Evolutionary conservation across 1,139 yeast species (phyloP).

Genomic region (Candida dubliniensis): DNA sequence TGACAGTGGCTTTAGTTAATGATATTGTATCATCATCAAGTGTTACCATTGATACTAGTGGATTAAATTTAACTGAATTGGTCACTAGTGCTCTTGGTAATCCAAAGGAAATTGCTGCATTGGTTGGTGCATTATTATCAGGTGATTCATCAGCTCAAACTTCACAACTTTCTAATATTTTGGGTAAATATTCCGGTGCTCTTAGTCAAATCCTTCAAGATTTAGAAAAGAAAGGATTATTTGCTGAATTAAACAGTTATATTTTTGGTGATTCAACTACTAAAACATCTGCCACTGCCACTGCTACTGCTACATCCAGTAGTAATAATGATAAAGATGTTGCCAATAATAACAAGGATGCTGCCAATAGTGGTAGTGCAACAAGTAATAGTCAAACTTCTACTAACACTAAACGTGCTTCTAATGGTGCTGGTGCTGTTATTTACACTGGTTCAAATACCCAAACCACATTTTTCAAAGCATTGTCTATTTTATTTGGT

Average conservation of each 20-base stretch:
- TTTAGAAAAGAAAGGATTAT: conserved; percentile 41
- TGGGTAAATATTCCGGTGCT: conserved; percentile 36
- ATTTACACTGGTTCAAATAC: conserved; percentile 10
- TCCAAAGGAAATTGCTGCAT: conserved; percentile 23
- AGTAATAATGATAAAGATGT: conserved; percentile 5
- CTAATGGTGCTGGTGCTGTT: conserved; percentile 14
- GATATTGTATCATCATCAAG: conserved; percentile 31
- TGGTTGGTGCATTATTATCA: conserved; percentile 26
- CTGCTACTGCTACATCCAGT: background rate
- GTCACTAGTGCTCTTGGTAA: conserved; percentile 26
- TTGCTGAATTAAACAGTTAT: conserved; percentile 38
- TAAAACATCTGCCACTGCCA: conserved; percentile 10
- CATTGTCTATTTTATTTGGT: conserved; percentile 21
- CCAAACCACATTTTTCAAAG: conserved; percentile 16
- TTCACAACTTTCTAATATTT: conserved; percentile 5
- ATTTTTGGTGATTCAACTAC: conserved; percentile 31
- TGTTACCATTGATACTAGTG: conserved; percentile 21
- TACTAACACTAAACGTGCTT: conserved; percentile 9
- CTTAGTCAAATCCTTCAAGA: conserved; percentile 30
- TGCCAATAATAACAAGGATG: conserved; percentile 9
- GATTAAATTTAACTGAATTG: conserved; percentile 30
- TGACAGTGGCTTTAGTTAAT: conserved; percentile 32
- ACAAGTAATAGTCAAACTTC: conserved; percentile 2
- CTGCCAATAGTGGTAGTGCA: conserved; percentile 1
- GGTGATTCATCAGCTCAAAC: conserved; percentile 15